These are phyloP conservation scores for Aurantiochytrium sp. DNA, from an alignment of 108 stramenopile genomes.

Conservation along the genomic window DNA sequence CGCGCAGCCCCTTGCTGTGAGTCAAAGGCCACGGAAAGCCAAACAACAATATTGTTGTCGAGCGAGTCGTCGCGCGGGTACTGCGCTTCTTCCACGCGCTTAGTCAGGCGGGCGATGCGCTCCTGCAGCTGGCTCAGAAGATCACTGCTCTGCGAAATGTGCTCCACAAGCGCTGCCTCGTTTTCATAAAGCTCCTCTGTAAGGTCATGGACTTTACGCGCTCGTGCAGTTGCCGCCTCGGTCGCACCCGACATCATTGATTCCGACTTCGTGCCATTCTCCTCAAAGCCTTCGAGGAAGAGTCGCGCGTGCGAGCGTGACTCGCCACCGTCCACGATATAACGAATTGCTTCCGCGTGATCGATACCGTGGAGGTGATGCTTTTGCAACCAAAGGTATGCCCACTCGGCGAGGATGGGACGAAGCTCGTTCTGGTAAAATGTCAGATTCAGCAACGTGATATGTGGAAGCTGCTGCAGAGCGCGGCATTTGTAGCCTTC, in stretches of 20 bases:
- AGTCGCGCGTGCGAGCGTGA: slow-evolving; percentile 5
- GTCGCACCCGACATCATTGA: neutral
- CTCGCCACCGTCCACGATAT: slow-evolving; percentile 26
- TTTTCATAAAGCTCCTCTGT: slow-evolving; percentile 16
- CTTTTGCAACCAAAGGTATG: slow-evolving; percentile 25
- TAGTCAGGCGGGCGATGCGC: neutral
- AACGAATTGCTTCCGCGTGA: slow-evolving; percentile 24
- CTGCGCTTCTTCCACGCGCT: slow-evolving; percentile 18
- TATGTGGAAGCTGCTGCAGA: slow-evolving; percentile 19
- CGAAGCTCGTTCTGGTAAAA: slow-evolving; percentile 23
- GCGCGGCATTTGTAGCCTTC: neutral
- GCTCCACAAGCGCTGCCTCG: slow-evolving; percentile 11
- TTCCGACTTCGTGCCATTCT: neutral
- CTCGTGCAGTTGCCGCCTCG: neutral
- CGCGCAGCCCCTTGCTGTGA: neutral
- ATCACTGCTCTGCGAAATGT: neutral
- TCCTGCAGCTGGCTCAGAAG: neutral
- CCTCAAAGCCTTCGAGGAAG: neutral
- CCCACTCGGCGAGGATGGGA: slow-evolving; percentile 21
- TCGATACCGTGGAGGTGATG: slow-evolving; percentile 32
- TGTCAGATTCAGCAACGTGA: neutral
- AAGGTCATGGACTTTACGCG: neutral
- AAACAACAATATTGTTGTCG: slow-evolving; percentile 25
- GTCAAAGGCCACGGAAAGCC: slow-evolving; percentile 25
- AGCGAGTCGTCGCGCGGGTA: slow-evolving; percentile 30